Conservation (phyloP, 495 filamentous ascomycete genomes). For the Corynascus novoguineensis region DNA sequence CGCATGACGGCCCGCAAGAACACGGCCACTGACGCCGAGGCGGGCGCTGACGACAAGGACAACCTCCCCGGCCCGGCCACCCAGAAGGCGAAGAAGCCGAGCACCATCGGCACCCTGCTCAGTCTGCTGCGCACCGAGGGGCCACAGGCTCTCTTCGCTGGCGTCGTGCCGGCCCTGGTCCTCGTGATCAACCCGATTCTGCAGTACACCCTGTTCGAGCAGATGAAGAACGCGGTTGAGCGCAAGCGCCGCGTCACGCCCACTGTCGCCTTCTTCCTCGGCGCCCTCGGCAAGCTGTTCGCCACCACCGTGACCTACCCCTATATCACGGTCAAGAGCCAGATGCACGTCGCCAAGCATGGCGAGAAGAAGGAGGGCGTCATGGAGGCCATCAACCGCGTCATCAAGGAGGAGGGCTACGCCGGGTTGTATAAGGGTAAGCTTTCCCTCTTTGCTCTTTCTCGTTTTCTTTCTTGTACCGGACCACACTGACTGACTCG, state of each 20-base stretch:
- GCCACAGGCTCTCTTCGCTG: slow-evolving; percentile 75
- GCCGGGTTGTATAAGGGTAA: slow-evolving; percentile 85
- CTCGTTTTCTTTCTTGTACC: background rate
- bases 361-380: slow-evolving; percentile 61
- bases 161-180: slow-evolving; percentile 86
- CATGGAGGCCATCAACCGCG: slow-evolving; percentile 64
- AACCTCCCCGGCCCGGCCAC: slow-evolving; percentile 25
- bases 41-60: slow-evolving; percentile 18
- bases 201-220: slow-evolving; percentile 98
- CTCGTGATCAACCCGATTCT: slow-evolving; percentile 96
- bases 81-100: slow-evolving; percentile 41
- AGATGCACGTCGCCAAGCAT: slow-evolving; percentile 83
- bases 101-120: slow-evolving; percentile 73
- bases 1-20: slow-evolving; percentile 88
- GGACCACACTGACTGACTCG: slow-evolving; percentile 14
- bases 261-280: slow-evolving; percentile 81
- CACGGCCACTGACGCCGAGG: slow-evolving; percentile 30
- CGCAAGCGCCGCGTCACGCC: slow-evolving; percentile 61
- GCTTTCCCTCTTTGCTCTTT: slow-evolving; percentile 26
- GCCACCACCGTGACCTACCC: slow-evolving; percentile 94
- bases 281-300: slow-evolving; percentile 87
- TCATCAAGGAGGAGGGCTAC: slow-evolving; percentile 84
- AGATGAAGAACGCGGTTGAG: slow-evolving; percentile 67
- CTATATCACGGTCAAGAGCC: slow-evolving; percentile 96
- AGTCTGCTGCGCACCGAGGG: slow-evolving; percentile 75